Percentiles rank a stretch among this genome's conserved stretches.
Conservation (phyloP, 345 rosid species). For the Syzygium oleosum region DNA sequence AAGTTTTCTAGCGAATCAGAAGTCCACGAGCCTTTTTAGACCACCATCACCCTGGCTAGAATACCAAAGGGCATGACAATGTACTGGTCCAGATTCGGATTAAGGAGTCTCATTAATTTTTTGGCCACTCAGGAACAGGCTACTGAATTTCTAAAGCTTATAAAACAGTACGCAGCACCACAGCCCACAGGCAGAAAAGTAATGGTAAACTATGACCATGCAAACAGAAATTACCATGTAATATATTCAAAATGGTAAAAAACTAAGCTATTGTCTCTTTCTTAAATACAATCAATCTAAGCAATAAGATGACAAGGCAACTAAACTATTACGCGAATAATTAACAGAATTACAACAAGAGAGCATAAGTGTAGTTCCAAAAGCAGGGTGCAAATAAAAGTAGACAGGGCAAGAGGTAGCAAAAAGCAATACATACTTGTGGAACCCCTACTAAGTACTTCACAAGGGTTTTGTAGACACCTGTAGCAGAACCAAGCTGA, state of each 20-base stretch:
- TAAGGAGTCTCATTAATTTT: background rate
- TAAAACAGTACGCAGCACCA: background rate
- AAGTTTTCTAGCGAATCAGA: background rate
- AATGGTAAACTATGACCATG: background rate
- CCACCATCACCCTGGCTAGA: background rate
- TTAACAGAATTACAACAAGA: background rate
- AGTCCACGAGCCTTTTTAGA: background rate
- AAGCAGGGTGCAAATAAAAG: background rate
- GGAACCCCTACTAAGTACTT: slow-evolving; percentile 99
- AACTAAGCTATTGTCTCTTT: background rate
- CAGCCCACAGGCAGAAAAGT: background rate
- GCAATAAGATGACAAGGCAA: background rate
- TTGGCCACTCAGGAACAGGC: background rate
- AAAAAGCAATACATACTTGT: slow-evolving; percentile 44
- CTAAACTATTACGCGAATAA: background rate
- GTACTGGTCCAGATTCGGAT: background rate
- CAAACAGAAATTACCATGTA: background rate
- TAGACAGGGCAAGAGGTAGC: background rate
- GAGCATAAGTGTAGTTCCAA: background rate
- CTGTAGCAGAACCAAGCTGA: slow-evolving; percentile 96
- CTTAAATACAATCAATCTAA: background rate
- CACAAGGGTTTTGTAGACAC: slow-evolving; percentile 95
- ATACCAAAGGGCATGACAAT: background rate
- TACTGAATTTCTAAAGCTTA: background rate
- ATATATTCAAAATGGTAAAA: background rate